Conservation (phyloP, 192 early-diverging fungal genomes). For the Coemansia sp. region DNA sequence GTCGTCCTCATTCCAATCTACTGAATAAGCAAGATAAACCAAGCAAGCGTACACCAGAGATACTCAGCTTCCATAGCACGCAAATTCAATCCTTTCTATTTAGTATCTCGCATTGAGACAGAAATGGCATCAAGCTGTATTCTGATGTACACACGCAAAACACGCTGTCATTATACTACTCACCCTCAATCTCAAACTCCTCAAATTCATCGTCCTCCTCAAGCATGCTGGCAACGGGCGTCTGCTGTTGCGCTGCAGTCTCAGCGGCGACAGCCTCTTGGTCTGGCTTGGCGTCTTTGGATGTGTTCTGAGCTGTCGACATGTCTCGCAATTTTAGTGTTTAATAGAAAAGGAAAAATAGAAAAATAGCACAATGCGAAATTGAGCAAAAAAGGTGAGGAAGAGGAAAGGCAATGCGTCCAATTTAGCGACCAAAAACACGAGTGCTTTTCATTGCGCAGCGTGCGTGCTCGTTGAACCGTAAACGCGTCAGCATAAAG, state of each 20-base stretch:
- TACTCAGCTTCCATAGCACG: not conserved
- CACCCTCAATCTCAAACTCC: constrained; percentile 86
- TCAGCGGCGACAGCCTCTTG: constrained; percentile 9
- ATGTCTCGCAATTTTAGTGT: constrained; percentile 8
- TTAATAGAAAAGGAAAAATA: not conserved
- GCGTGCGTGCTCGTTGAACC: too few species aligned
- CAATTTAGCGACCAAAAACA: not conserved
- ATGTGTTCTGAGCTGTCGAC: constrained; percentile 22
- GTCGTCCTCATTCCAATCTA: constrained; percentile 82
- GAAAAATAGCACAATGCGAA: not conserved
- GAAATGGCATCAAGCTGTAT: not conserved
- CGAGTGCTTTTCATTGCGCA: not conserved
- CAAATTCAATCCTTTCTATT: too few species aligned
- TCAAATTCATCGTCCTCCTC: constrained; percentile 96
- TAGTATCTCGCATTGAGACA: not conserved
- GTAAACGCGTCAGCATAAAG: constrained; percentile 5
- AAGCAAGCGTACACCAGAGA: not conserved
- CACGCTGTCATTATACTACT: not conserved
- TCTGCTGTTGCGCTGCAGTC: constrained; percentile 14
- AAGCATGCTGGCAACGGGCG: constrained; percentile 65
- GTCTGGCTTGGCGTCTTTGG: constrained; percentile 15
- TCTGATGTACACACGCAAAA: too few species aligned
- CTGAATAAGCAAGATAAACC: not conserved
- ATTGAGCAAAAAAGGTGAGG: not conserved
- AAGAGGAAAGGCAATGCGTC: not conserved